Evolutionary conservation across 371 early-diverging fungal genomes (phyloP).

Genomic region (Zopfochytrium polystomum): DNA sequence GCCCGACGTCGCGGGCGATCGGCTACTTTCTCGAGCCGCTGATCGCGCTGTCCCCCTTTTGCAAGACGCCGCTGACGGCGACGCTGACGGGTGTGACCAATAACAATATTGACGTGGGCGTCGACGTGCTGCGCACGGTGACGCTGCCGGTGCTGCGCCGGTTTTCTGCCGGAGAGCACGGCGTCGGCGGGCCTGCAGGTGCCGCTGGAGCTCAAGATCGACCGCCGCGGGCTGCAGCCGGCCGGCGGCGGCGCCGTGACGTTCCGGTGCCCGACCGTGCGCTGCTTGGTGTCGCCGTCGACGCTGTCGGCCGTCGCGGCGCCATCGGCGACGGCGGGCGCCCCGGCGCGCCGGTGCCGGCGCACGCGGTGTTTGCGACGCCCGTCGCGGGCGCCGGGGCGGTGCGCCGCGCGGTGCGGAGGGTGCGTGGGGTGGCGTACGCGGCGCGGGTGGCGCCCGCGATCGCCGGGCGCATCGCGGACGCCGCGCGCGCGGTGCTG

Average conservation of each 20-base stretch:
- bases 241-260: slow-evolving; percentile 90
- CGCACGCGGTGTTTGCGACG: too few species aligned
- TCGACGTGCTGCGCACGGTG: slow-evolving; percentile 14
- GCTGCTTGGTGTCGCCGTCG: slow-evolving; percentile 75
- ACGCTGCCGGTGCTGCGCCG: too few species aligned
- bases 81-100: slow-evolving; percentile 89
- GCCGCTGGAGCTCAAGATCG: slow-evolving; percentile 53
- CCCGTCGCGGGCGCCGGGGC: too few species aligned
- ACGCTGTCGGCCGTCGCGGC: slow-evolving; percentile 71
- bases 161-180: too few species aligned
- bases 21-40: slow-evolving; percentile 92
- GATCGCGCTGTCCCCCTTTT: slow-evolving; percentile 89
- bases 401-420: slow-evolving; percentile 85
- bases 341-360: too few species aligned
- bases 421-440: slow-evolving; percentile 94
- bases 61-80: slow-evolving; percentile 74
- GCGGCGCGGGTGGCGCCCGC: slow-evolving; percentile 92
- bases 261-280: slow-evolving; percentile 80
- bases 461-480: slow-evolving; percentile 89
- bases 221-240: slow-evolving; percentile 91
- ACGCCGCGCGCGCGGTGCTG: slow-evolving; percentile 78
- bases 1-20: slow-evolving; percentile 69
- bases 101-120: slow-evolving; percentile 74
- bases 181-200: too few species aligned
- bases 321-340: too few species aligned